Conservation (phyloP, 2,329 filamentous ascomycete species). For the Xylogone sp. region DNA sequence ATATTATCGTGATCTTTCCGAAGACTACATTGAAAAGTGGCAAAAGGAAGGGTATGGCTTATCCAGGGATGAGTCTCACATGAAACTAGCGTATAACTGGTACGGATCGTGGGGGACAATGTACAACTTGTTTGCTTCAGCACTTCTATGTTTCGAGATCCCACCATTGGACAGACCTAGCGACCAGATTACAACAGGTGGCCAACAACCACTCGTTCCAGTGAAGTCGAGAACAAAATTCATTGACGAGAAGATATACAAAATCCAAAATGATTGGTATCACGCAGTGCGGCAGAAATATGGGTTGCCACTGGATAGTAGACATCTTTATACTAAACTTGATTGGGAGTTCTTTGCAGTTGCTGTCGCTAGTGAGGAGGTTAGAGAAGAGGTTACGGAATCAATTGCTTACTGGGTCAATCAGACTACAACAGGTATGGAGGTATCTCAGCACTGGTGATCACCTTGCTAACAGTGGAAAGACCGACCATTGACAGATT, state of each 20-base stretch:
- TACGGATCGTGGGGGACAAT: constrained; percentile 72
- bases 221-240: constrained; percentile 44
- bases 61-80: constrained; percentile 61
- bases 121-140: constrained; percentile 68
- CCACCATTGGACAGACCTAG: constrained; percentile 13
- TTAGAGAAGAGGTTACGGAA: constrained; percentile 68
- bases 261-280: constrained; percentile 79
- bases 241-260: constrained; percentile 73
- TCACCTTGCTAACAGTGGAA: constrained; percentile 6
- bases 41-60: constrained; percentile 51
- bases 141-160: constrained; percentile 74
- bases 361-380: constrained; percentile 66
- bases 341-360: constrained; percentile 92
- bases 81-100: constrained; percentile 70
- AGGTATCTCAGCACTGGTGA: neutral
- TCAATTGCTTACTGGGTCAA: constrained; percentile 79
- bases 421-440: constrained; percentile 65
- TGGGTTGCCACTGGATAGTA: constrained; percentile 75
- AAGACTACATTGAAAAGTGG: constrained; percentile 63
- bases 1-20: constrained; percentile 57
- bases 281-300: constrained; percentile 74
- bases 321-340: constrained; percentile 82
- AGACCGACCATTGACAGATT: constrained; percentile 74
- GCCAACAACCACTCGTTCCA: constrained; percentile 23
- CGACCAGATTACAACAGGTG: constrained; percentile 6